Evolutionary conservation across 768 basidiomycete genomes (phyloP), one percentile per base, ranked within the genome.

Genomic region (Sporobolomyces phaffii): DNA sequence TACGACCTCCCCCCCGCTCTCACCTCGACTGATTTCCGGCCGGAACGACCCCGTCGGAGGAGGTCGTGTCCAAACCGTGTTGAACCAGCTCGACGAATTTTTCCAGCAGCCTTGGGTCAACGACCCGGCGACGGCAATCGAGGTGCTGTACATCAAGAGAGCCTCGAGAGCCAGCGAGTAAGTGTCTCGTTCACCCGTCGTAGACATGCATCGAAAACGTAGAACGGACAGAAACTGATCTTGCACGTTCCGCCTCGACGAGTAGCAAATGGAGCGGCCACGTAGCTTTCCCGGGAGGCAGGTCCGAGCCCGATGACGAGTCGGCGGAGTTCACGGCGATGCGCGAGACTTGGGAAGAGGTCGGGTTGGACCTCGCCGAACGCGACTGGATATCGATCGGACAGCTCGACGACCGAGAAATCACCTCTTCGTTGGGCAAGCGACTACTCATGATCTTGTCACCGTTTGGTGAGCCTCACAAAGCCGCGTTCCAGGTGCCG

Each of bases 341-440:
- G 86, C 83, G 96, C 31, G 93, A 97, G 77, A 98, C 96, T 8
- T 99, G 94, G 94, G 94, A 98, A 45, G 93, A 98, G 78, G 89
- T 97, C 51, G 94, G 93, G 31, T 81, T 99, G 38, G 96, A 99
- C 81, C 85, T 99, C 62, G 94, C 94, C 2, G 96, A 98, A 76
- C 84, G 83, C 44, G 88, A 93, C 72, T 97, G 88, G 76, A 83
- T 87, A 14, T 87, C 85, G 65, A 83, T 98, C 22, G 94, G 93
- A 44, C 89, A 94, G 76, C 83, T 99, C 53, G 96, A 98, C 78
- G 96, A 99, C 79, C 84, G 96, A 67, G 96, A 99, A 80, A 96
- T 99, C 65, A 99, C 96, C 38, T 97, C 93, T 2, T 92, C 90
- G 17, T 82, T 99, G 44, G 96, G 96, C 3, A 99, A 99, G 78